Base-by-base conservation (phyloP, 2,329 filamentous ascomycete genomes). In the Zalaria sp. region DNA sequence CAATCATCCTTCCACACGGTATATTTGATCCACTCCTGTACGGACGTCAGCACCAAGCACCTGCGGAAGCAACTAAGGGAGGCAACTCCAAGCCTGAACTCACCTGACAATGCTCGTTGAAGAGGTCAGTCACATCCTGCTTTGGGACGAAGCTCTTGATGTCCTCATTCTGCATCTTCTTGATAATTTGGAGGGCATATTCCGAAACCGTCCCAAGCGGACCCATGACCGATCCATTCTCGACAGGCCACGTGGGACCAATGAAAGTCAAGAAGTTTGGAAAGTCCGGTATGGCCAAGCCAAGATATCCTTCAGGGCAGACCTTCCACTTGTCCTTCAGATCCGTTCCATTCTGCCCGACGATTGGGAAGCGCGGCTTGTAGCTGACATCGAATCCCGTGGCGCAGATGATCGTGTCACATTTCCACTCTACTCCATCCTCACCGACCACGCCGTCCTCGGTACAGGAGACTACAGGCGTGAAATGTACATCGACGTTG, bases 401-500 rank as follows among this genome's bases (percentile, higher is more conserved):
- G 0, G 65, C 64, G 43, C 63, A 67, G 10, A 66, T 50, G n/a
- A 67, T 60, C 3, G 61, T 64, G 46, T 67, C 64, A 5, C 59
- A 56, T 40, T 62, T 55, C 27, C 61, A 53, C 51, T 65, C 61
- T 1, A 53, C 45, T 5, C 66, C 66, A 38, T 69, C 61, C 4
- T 50, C 57, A 7, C 65, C 65, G 0, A 69, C 56, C 1, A 69
- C 60, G 1, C 66, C 66, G 3, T 63, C 61, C 45, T 66, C 60
- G 0, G 67, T 69, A 43, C 68, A 63, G 27, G 59, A 57, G 9
- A 54, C 55, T 2, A 69, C 67, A 2, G 62, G 56, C 2, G 67
- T 65, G 48, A 71, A 71, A 46, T 70, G 66, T 0, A 71, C 67
- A 47, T 70, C 63, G 2, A 71, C 66, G 40, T 72, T 72, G 5